Conservation (phyloP, 2,329 filamentous ascomycete genomes). For the Exophiala xenobiotica region DNA sequence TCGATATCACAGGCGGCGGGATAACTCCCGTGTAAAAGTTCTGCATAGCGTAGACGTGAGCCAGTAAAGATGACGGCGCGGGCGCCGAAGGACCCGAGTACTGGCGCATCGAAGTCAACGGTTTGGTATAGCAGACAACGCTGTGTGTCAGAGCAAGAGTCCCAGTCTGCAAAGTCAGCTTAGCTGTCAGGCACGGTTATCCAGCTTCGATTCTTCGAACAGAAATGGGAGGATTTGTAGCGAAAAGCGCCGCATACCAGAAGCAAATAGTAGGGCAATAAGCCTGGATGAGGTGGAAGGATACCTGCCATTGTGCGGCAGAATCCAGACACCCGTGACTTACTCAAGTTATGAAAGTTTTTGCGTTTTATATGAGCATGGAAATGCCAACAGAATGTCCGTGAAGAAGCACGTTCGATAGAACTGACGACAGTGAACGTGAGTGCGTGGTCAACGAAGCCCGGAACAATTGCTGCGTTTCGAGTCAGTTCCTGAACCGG, state of each 20-base stretch:
- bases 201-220: too few species aligned
- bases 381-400: too few species aligned
- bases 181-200: too few species aligned
- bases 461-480: too few species aligned
- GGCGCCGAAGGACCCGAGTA: constrained; percentile 36
- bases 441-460: too few species aligned
- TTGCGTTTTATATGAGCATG: constrained; percentile 4
- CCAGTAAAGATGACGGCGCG: constrained; percentile 32
- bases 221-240: neutral
- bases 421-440: too few species aligned
- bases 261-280: neutral
- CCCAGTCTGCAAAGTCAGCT: constrained; percentile 22
- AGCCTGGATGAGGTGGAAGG: neutral
- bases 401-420: too few species aligned
- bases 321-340: neutral
- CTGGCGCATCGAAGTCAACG: constrained; percentile 24
- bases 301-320: neutral
- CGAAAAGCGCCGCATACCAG: neutral
- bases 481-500: too few species aligned
- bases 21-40: constrained; percentile 40
- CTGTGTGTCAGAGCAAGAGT: constrained; percentile 31
- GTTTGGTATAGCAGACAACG: constrained; percentile 34
- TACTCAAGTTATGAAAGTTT: neutral
- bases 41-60: constrained; percentile 39
- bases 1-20: constrained; percentile 38